Base-by-base conservation (phyloP, 768 basidiomycete species). In the Lepiota brunneoincarnata region DNA sequence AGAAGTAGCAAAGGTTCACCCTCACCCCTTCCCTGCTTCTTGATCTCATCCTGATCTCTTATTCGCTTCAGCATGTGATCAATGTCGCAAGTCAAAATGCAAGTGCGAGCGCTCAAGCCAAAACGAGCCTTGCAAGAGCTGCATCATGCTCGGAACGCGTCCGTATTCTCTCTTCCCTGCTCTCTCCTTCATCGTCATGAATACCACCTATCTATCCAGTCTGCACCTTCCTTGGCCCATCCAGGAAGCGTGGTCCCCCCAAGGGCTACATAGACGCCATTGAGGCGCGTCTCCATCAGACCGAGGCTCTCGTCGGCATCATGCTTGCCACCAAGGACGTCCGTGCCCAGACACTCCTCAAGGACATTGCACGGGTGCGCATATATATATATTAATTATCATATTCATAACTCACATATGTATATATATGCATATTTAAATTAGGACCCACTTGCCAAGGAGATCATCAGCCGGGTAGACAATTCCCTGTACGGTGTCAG, bases 221-320 rank as follows among this genome's bases (percentile, higher is more conserved):
- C 17, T 91, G 88, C 64, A 89, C 89, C 0, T 90, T 88, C 69
- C 75, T 90, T 37, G 87, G 86, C 2, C 87, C 87, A 6, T 89
- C 88, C 11, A 81, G 87, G 60, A 89, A 89, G 65, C 86, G 92
- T 59, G 92, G 92, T 2, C 89, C 89, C 2, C 89, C 91, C n/a
- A 92, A 91, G 64, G 93, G 93, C 1, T 96, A 96, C 75, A 94
- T 96, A 64, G 92, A 95, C 63, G 92, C 92, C 24, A 93, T 96
- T 61, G 93, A 96, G 70, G 89, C 89, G 12, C 83, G 91, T 12
- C 73, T 96, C 4, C 93, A 96, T 61, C 91, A 95, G 64, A 91
- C 92, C 15, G 93, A 96, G 67, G 93, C 93, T 0, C 75, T 96
- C 38, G 75, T 96, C 24, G 93, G 92, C 49, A 87, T 93, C 54